These are phyloP conservation scores for Geotrichum europaeum DNA, from an alignment of 1,139 yeast genomes.

Conservation along the genomic window DNA sequence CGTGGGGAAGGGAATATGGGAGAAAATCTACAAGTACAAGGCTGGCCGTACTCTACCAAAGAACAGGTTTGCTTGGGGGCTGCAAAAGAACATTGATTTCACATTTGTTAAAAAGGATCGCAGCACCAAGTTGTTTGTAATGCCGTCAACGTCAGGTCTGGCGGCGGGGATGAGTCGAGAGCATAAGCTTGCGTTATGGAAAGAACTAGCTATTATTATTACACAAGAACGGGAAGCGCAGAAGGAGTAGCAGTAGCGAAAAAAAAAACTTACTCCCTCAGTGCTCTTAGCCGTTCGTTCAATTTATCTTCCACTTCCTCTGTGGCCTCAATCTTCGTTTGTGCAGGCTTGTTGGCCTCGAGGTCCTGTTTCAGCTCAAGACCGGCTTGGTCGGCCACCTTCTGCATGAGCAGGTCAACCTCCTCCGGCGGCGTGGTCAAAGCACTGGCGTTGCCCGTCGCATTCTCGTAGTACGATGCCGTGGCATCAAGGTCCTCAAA, in stretches of 20 bases:
- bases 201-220: constrained; percentile 18
- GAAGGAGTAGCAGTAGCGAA: not conserved
- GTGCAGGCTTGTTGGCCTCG: constrained; percentile 40
- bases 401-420: constrained; percentile 84
- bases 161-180: constrained; percentile 49
- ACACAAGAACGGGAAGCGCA: not conserved
- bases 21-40: constrained; percentile 43
- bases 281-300: constrained; percentile 82
- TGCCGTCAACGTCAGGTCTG: constrained; percentile 75
- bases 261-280: constrained; percentile 41
- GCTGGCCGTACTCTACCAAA: constrained; percentile 24
- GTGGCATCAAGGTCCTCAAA: constrained; percentile 95
- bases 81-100: constrained; percentile 32
- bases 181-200: constrained; percentile 49
- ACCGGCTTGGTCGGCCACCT: constrained; percentile 97
- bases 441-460: constrained; percentile 85
- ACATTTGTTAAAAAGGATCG: constrained; percentile 20
- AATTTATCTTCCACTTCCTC: constrained; percentile 84
- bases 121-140: constrained; percentile 43
- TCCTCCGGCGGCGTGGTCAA: constrained; percentile 90
- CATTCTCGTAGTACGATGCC: constrained; percentile 85
- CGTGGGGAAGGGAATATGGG: constrained; percentile 81
- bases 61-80: constrained; percentile 47
- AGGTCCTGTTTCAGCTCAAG: constrained; percentile 82
- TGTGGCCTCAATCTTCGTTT: constrained; percentile 43